Percentiles rank a stretch among this genome's conserved stretches.
These are phyloP conservation scores for Blastobotrys robertii DNA, from an alignment of 805 yeast species.

Conservation along the genomic window DNA sequence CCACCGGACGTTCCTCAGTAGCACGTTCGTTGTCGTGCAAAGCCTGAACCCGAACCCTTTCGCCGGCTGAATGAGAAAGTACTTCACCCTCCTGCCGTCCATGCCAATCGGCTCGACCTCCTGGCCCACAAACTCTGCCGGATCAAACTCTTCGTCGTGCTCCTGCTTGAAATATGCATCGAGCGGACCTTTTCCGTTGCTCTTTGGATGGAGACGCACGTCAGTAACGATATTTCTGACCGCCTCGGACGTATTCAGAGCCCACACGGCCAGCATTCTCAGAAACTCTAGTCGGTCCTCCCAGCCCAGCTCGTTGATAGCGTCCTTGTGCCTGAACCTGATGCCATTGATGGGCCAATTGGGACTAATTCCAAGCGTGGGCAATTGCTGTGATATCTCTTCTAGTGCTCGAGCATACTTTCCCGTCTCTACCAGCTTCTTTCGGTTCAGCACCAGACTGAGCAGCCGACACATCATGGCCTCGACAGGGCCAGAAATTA, in stretches of 20 bases:
- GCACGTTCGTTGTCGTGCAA: slow-evolving; percentile 25
- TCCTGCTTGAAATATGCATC: slow-evolving; percentile 18
- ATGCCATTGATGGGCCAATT: slow-evolving; percentile 18
- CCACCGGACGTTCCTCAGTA: slow-evolving; percentile 26
- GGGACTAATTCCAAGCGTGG: slow-evolving; percentile 21
- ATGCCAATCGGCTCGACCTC: slow-evolving; percentile 14
- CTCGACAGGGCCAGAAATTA: slow-evolving; percentile 21
- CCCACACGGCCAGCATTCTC: slow-evolving; percentile 26
- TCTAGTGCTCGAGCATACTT: slow-evolving; percentile 30
- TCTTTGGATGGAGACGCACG: slow-evolving; percentile 12
- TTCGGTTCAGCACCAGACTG: slow-evolving; percentile 30
- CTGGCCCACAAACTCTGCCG: slow-evolving; percentile 1
- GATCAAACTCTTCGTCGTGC: slow-evolving; percentile 17
- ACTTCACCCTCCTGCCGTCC: slow-evolving; percentile 16
- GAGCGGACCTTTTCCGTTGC: slow-evolving; percentile 8
- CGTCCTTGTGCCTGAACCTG: slow-evolving; percentile 12
- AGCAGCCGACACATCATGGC: slow-evolving; percentile 27
- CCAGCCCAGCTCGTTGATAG: slow-evolving; percentile 25
- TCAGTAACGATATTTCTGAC: slow-evolving; percentile 16
- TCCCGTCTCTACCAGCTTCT: slow-evolving; percentile 31
- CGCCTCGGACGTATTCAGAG: slow-evolving; percentile 23
- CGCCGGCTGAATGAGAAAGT: slow-evolving; percentile 19
- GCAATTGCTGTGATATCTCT: slow-evolving; percentile 25
- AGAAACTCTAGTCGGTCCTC: slow-evolving; percentile 26
- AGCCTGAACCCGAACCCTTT: slow-evolving; percentile 27